phyloP scores from a whole-genome alignment of 352 stramenopile genomes.

The Pythium coloratum region DNA sequence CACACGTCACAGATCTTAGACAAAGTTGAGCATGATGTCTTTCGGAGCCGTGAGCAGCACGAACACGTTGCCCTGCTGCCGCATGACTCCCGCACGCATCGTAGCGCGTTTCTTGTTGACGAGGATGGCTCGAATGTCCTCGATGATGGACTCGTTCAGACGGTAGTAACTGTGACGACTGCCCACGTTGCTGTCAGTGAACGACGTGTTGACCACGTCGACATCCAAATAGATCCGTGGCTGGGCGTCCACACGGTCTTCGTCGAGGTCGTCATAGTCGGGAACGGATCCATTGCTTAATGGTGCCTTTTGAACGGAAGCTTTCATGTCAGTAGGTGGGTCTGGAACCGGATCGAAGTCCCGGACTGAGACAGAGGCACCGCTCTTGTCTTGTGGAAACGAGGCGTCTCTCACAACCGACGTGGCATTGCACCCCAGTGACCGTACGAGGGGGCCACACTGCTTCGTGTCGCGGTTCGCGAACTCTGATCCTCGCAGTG shows the following conservation, averaged over 20 bases:
- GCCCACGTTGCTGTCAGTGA: conserved; percentile 84
- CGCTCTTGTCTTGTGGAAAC: not conserved
- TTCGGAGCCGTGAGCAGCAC: conserved; percentile 66
- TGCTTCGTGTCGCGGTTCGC: conserved; percentile 9
- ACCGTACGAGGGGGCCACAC: conserved; percentile 1
- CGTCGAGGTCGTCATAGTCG: conserved; percentile 6
- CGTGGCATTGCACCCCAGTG: conserved; percentile 10
- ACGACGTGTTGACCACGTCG: conserved; percentile 88
- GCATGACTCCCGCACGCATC: conserved; percentile 51
- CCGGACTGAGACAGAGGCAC: not conserved
- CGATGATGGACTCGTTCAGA: conserved; percentile 77
- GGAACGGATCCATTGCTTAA: not conserved
- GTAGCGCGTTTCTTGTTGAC: conserved; percentile 57
- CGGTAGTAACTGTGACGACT: conserved; percentile 89
- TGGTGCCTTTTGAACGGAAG: too few relatives aligned
- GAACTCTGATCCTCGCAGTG: conserved; percentile 14
- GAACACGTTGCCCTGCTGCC: conserved; percentile 65
- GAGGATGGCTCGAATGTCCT: conserved; percentile 68
- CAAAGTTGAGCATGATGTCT: not conserved
- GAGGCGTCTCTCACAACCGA: conserved; percentile 6
- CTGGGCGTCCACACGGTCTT: conserved; percentile 18
- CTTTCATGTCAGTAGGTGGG: too few relatives aligned
- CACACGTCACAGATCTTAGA: too few relatives aligned
- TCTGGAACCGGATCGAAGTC: too few relatives aligned
- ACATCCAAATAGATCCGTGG: conserved; percentile 63